Evolutionary conservation across 2,329 filamentous ascomycete species (phyloP), one percentile per base, ranked within the genome.

Genomic region (Xylariaceae sp.): DNA sequence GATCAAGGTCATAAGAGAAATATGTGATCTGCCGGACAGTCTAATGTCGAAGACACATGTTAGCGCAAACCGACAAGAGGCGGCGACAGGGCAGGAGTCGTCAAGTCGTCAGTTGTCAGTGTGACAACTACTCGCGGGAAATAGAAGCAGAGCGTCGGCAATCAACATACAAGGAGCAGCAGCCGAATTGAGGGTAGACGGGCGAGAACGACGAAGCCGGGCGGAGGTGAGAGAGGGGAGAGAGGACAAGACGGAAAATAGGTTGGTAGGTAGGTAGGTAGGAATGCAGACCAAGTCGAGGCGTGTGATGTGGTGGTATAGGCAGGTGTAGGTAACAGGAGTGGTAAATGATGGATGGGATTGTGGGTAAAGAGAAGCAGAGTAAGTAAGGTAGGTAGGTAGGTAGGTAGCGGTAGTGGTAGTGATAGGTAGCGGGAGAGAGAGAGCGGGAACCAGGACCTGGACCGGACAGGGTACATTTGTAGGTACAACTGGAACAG

Each of bases 291-390:
- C n/a, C 19, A 19, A 45, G 45, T 44, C 11, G 43, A 46, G 30
- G 37, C 11, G 47, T 50, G 50, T 53, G 51, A 47, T 50, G 48
- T 55, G 48, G 50, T 29, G 43, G 39, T 40, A 9, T 35, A 48
- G 50, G 47, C 49, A 53, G 53, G 42, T 44, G 47, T 51, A 53
- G 53, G 42, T 44, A 57, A 44, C 41, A 61, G 49, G 56, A 47
- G 47, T 57, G 49, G 57, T 61, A 39, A 12, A 50, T 46, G 27
- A 46, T 34, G 30, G 50, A 52, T 42, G 29, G 26, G 47, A 29
- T 41, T 37, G 50, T 42, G 44, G 54, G 54, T 58, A 57, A 55
- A 62, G 60, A 56, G 58, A 56, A 59, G 54, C 57, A 60, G 59
- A 59, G 59, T 47, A 50, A 51, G 49, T 53, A 6, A 49, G 57